Evolutionary conservation across 2,329 filamentous ascomycete genomes (phyloP).

Genomic region (Elsinoe perseae): DNA sequence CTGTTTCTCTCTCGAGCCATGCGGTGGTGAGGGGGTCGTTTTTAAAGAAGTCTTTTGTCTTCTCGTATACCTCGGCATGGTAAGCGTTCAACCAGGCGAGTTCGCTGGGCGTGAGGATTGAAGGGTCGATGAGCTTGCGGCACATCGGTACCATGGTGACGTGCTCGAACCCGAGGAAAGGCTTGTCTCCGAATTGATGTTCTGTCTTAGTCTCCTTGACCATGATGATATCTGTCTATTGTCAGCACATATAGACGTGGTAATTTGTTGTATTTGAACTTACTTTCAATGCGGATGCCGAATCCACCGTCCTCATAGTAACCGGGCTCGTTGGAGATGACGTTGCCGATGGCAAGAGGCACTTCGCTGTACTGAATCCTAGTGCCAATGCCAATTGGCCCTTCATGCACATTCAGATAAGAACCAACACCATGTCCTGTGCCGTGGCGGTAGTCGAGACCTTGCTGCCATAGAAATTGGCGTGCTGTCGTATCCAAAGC

Average conservation of each 20-base stretch:
- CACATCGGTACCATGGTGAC: constrained; percentile 97
- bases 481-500: constrained; percentile 81
- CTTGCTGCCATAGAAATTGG: constrained; percentile 87
- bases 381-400: constrained; percentile 91
- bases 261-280: constrained; percentile 20
- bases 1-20: constrained; percentile 86
- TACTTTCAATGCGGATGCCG: constrained; percentile 87
- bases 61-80: constrained; percentile 70
- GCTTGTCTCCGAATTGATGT: constrained; percentile 85
- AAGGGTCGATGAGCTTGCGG: constrained; percentile 72
- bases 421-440: constrained; percentile 95
- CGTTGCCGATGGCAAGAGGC: constrained; percentile 80
- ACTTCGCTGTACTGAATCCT: constrained; percentile 88
- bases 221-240: constrained; percentile 63
- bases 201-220: constrained; percentile 81
- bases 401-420: constrained; percentile 94
- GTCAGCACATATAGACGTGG: constrained; percentile 6
- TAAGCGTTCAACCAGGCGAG: constrained; percentile 83
- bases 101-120: constrained; percentile 64
- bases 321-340: constrained; percentile 88
- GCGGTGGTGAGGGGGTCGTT: constrained; percentile 61
- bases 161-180: constrained; percentile 90
- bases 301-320: constrained; percentile 96
- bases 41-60: constrained; percentile 70
- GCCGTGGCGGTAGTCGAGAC: constrained; percentile 90